Percentiles rank a stretch among this genome's conserved stretches.
These are phyloP conservation scores for Solanum chmielewskii DNA, from an alignment of 257 asterid genomes.

Conservation along the genomic window DNA sequence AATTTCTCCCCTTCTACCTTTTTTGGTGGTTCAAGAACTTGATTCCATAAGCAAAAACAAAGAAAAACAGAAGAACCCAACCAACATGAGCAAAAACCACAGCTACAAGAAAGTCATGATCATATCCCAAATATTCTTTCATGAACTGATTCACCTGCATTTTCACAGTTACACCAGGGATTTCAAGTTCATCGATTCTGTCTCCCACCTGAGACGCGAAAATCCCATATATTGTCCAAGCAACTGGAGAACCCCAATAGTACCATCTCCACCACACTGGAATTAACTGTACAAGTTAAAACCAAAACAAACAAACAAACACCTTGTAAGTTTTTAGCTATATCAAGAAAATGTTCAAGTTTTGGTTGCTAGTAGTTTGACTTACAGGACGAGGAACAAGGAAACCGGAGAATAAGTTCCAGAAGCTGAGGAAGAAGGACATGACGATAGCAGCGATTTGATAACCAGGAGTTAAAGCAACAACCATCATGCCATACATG, in stretches of 20 bases:
- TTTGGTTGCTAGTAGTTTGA: neutral
- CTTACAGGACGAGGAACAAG: constrained; percentile 69
- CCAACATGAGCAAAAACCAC: constrained; percentile 70
- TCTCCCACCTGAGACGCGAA: constrained; percentile 61
- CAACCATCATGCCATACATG: constrained; percentile 91
- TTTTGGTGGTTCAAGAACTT: constrained; percentile 76
- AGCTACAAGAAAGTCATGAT: constrained; percentile 47
- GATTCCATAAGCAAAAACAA: constrained; percentile 71
- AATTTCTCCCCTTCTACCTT: constrained; percentile 17
- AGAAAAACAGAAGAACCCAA: constrained; percentile 76
- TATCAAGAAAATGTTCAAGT: neutral
- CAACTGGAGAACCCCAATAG: constrained; percentile 85
- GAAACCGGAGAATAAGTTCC: constrained; percentile 89
- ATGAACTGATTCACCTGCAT: constrained; percentile 27
- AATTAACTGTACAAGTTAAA: constrained; percentile 38
- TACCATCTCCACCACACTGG: constrained; percentile 95
- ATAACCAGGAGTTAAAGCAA: constrained; percentile 68
- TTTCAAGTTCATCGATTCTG: constrained; percentile 10
- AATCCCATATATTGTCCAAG: constrained; percentile 68
- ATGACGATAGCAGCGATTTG: constrained; percentile 75
- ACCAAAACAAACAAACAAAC: neutral
- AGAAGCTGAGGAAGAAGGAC: constrained; percentile 79
- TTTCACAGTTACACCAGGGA: constrained; percentile 4
- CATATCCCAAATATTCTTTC: constrained; percentile 42
- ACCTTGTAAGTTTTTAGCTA: neutral